Evolutionary conservation across 129 eudicot genomes (phyloP).

Genomic region (Pulicaria dysenterica): DNA sequence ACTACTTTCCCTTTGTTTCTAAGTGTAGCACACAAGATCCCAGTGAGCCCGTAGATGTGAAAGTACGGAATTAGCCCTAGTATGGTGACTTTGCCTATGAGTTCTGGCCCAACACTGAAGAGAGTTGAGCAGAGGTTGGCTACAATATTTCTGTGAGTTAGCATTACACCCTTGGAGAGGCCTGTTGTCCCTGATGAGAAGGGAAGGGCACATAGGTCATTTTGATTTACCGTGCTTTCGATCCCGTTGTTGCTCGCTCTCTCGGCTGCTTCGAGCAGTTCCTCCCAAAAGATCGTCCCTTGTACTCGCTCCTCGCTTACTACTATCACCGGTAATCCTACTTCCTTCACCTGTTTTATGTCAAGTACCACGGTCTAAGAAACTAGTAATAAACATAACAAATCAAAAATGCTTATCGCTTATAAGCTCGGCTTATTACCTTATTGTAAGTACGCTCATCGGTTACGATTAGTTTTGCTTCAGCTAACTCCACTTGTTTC

Average conservation of each 20-base stretch:
- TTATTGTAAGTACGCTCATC: slow-evolving; percentile 62
- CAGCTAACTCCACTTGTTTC: slow-evolving; percentile 88
- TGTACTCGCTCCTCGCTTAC: slow-evolving; percentile 57
- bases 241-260: slow-evolving; percentile 44
- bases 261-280: slow-evolving; percentile 70
- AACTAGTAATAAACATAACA: neutral
- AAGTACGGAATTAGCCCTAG: slow-evolving; percentile 88
- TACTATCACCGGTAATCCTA: slow-evolving; percentile 63
- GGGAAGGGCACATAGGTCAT: slow-evolving; percentile 88
- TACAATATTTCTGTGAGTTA: slow-evolving; percentile 79
- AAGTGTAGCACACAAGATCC: slow-evolving; percentile 79
- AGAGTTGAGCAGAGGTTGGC: slow-evolving; percentile 85
- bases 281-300: slow-evolving; percentile 67
- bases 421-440: slow-evolving; percentile 38
- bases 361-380: neutral
- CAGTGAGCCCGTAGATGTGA: slow-evolving; percentile 86
- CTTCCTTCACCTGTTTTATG: slow-evolving; percentile 56
- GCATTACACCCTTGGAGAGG: slow-evolving; percentile 88
- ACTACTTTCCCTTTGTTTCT: slow-evolving; percentile 92
- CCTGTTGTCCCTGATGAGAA: slow-evolving; percentile 98
- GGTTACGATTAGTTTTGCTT: slow-evolving; percentile 80
- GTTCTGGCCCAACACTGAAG: slow-evolving; percentile 69
- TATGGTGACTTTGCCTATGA: slow-evolving; percentile 67
- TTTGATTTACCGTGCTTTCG: slow-evolving; percentile 49
- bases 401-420: too few species aligned